Evolutionary conservation across 2,329 filamentous ascomycete genomes (phyloP), one percentile per base, ranked within the genome.

Genomic region (Pestalotiopsis sp.): DNA sequence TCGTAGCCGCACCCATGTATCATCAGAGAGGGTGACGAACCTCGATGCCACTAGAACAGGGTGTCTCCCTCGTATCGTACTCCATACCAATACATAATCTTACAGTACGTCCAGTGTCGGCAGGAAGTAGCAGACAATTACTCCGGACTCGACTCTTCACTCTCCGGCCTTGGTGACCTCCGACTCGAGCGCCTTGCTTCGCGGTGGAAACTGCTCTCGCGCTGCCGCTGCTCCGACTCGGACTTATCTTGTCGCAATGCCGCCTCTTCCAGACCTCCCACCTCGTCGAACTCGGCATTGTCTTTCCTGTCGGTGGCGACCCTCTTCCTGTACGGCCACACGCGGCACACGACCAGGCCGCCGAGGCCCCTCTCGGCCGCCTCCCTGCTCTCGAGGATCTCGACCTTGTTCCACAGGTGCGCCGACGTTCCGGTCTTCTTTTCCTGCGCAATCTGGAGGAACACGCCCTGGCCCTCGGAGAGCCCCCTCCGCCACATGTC

Each of bases 331-430:
- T 23, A 49, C 38, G 61, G 61, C 61, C 61, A 64, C n/a, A 64
- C 61, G 4, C 61, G 61, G 17, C 61, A 64, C n/a, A 64, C 14
- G 20, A 64, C 38, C 23, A n/a, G 12, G 6, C 61, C 61, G 6
- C 38, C 41, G 14, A 52, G 20, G 12, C 61, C 61, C 61, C 41
- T 64, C 39, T 64, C 61, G 9, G 25, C 38, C 11, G 61, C 61
- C 61, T 64, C 61, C 61, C 61, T 45, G 11, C 61, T 64, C 39
- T 64, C 61, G 39, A 64, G 38, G n/a, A 64, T 23, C 39, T 64
- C 38, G 5, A 52, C 61, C 41, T 20, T 25, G 3, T 20, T 13
- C 36, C 11, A 41, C 38, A 11, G 5, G 13, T 59, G 57, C 23
- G 57, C 23, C 25, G 31, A 9, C 56, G n/a, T 27, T 20, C n/a